Percentiles rank a stretch among this genome's conserved stretches.
Conservation (phyloP, 306 rosid genomes). For the Rosa rugosa region DNA sequence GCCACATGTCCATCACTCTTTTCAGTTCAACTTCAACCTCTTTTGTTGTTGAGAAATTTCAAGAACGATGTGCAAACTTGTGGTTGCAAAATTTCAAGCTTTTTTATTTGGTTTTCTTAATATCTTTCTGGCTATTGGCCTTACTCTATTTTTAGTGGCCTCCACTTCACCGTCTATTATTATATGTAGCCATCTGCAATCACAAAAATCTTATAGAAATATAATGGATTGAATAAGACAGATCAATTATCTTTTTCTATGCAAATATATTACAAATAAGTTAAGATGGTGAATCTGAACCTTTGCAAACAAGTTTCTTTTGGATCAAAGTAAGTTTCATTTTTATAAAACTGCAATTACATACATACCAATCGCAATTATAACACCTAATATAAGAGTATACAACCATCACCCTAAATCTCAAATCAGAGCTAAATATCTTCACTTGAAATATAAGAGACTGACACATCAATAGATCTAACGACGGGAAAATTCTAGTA, state of each 20-base stretch:
- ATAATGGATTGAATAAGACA: background rate
- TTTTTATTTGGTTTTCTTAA: background rate
- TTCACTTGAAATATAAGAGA: no score
- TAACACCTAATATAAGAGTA: no score
- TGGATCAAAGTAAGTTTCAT: no score
- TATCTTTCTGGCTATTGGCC: background rate
- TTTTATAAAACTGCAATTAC: no score
- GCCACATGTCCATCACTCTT: background rate
- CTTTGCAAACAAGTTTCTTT: background rate
- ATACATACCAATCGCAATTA: no score
- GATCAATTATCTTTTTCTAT: background rate
- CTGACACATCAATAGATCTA: no score
- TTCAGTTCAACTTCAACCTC: background rate
- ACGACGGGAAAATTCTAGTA: no score
- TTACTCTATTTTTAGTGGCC: background rate
- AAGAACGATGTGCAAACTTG: background rate
- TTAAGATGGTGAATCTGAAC: background rate
- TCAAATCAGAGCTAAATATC: no score
- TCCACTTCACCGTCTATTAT: background rate
- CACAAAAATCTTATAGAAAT: background rate
- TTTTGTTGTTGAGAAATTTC: no score
- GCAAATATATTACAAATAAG: background rate
- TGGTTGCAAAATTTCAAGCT: background rate
- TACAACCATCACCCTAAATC: no score
- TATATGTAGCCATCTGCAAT: background rate